A percentile compares a stretch with the other conserved stretches of the same genome.
Evolutionary conservation across 345 rosid species (phyloP).

Genomic region (Hibiscus tridactylites): DNA sequence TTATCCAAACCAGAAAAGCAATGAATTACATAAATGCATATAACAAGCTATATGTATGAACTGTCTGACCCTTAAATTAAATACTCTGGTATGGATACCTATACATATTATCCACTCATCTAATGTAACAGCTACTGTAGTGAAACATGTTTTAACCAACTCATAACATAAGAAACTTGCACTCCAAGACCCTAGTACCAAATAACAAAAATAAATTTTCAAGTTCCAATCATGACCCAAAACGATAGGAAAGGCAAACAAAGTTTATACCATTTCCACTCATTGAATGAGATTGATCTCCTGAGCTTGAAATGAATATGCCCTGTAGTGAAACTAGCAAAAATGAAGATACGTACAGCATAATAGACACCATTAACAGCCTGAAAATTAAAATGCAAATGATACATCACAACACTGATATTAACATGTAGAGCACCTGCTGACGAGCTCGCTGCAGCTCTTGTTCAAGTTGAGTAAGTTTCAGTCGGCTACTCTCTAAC

Average conservation of each 20-base stretch:
- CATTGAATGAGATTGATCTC: conserved; percentile 82
- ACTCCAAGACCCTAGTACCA: background rate
- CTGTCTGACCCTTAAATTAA: background rate
- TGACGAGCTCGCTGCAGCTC: conserved; percentile 94
- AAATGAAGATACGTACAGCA: conserved; percentile 3
- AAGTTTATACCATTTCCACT: conserved; percentile 71
- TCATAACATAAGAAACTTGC: background rate
- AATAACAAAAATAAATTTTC: background rate
- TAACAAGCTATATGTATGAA: background rate
- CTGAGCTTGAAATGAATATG: conserved; percentile 69
- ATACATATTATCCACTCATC: background rate
- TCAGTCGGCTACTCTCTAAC: conserved; percentile 84
- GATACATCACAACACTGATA: conserved; percentile 9
- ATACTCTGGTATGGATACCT: background rate
- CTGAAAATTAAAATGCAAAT: conserved; percentile 1
- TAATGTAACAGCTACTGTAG: background rate
- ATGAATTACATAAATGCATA: background rate
- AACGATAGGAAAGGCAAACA: background rate
- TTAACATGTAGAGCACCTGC: conserved; percentile 44
- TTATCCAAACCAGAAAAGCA: background rate
- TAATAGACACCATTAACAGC: background rate
- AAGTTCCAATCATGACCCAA: background rate
- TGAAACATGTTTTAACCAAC: background rate
- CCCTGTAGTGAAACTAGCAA: conserved; percentile 36
- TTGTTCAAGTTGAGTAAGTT: conserved; percentile 83